Base-by-base conservation (phyloP, 73 alveolate species). In the Halteria grandinella region DNA sequence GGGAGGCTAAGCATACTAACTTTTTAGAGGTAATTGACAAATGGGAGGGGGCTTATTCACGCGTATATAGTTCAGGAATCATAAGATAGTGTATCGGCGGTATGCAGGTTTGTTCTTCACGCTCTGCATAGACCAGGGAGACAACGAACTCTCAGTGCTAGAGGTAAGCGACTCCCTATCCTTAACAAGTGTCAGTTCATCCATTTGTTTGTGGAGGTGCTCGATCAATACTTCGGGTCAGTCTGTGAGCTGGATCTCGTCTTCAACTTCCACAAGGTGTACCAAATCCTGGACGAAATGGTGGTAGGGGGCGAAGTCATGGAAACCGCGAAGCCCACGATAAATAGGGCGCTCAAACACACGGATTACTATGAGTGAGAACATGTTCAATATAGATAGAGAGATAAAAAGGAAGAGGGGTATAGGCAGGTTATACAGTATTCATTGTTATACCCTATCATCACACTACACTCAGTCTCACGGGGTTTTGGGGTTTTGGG, bases 31-130 rank as follows among this genome's bases (percentile, higher is more conserved):
- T 88, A 75, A 50, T 36, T 32, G 41, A 60, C 5, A 51, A 33
- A 48, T 45, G 20, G 6, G 15, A 58, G 75, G 31, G 24, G 25
- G 8, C 18, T 20, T 14, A 48, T 52, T 34, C 0, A 29, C 20
- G 27, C 23, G 14, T 37, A 24, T 48, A 50, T 66, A 85, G 94
- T 94, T 92, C 66, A 70, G 96, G 33, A 89, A 89, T 60, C 94
- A 91, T 85, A 94, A 95, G 72, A 88, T 95, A 59, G 93, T 96
- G 54, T 95, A 96, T 85, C 73, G 97, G 84, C 79, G 97, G 62
- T 95, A 95, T 78, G 99, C 99, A 11, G 97, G 98, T 33, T 86
- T 97, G 75, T 97, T 87, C 90, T 97, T 97, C 87, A 91, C 97
- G 0, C 81, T 95, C 17, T 97, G 99, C 66, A 95, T 96, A 28